A percentile compares a stretch with the other conserved stretches of the same genome.
Evolutionary conservation across 805 yeast genomes (phyloP).

Genomic region (Nakazawaea peltata): DNA sequence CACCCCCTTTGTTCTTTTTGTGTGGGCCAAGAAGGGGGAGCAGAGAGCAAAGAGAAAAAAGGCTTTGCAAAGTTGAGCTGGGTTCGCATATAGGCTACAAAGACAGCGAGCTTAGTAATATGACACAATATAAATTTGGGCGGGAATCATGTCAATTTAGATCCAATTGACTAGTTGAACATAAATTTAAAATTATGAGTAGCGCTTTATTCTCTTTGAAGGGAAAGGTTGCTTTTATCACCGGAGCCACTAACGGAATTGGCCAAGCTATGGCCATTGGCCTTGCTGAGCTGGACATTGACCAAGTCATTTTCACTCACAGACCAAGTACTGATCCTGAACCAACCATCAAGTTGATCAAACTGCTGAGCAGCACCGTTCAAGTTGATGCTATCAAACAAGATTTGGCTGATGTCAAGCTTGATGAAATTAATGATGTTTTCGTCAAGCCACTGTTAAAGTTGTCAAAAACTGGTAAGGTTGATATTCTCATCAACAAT

Average conservation of each 20-base stretch:
- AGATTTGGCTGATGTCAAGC: conserved; percentile 20
- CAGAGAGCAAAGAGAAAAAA: too few species aligned
- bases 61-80: too few species aligned
- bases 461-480: conserved; percentile 20
- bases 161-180: too few species aligned
- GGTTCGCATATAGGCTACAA: too few species aligned
- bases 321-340: conserved; percentile 22
- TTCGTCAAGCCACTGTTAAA: conserved; percentile 24
- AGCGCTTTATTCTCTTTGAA: conserved; percentile 28
- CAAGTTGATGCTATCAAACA: conserved; percentile 18
- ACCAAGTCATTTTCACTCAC: conserved; percentile 29
- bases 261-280: conserved; percentile 46
- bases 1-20: too few species aligned
- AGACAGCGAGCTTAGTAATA: too few species aligned
- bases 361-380: conserved; percentile 17
- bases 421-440: conserved; percentile 20
- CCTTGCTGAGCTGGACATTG: conserved; percentile 42
- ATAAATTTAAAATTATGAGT: too few species aligned
- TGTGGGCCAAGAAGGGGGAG: too few species aligned
- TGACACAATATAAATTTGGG: too few species aligned
- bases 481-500: conserved; percentile 26
- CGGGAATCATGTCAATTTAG: too few species aligned
- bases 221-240: conserved; percentile 34
- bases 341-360: conserved; percentile 20
- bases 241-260: conserved; percentile 57